Base-by-base conservation (phyloP, 2,329 filamentous ascomycete species). In the Diplodia seriata region DNA sequence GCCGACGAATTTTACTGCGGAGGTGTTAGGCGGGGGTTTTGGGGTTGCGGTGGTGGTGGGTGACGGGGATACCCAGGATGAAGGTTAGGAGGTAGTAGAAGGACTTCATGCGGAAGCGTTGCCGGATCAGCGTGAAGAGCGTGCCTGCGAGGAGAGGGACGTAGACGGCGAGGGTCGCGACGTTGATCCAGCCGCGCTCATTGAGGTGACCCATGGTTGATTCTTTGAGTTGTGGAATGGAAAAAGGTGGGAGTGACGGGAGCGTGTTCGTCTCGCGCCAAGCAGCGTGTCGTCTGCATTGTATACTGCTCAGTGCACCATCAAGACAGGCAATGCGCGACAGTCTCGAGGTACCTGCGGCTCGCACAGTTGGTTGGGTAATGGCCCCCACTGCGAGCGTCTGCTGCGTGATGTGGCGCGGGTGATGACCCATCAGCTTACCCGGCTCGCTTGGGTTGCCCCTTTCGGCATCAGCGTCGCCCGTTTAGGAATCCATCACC, bases 101-200 rank as follows among this genome's bases (percentile, higher is more conserved):
- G 12, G 55, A 47, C 36, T 47, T 47, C 20, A 59, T 11, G 6
- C 38, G 36, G 12, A 26, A 59, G 1, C 55, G 12, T 23, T 59
- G 55, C 4, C 20, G 38, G 15, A 47, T n/a, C 36, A 43, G 55
- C 11, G 55, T 59, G 4, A 23, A 11, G 18, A 59, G 20, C 6
- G 55, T 47, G 38, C 55, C 55, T 2, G 38, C 55, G 31, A 59
- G 36, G 6, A 59, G 55, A 15, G 55, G 55, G 3, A 59, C 3
- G 20, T 59, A 59, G 6, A 59, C 38, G 18, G 31, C 14, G 7
- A 59, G 55, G 2, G 55, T 47, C 23, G 55, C 55, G 29, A 59
- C 55, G 47, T 59, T 59, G 55, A 59, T 59, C 55, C 55, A 59
- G 9, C 55, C 55, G 36, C 55, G 55, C 38, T 59, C 36, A 11